Evolutionary conservation across 176 grass and related monocot species (phyloP), one percentile per base, ranked within the genome.

Genomic region (Ampelocalamus luodianensis): DNA sequence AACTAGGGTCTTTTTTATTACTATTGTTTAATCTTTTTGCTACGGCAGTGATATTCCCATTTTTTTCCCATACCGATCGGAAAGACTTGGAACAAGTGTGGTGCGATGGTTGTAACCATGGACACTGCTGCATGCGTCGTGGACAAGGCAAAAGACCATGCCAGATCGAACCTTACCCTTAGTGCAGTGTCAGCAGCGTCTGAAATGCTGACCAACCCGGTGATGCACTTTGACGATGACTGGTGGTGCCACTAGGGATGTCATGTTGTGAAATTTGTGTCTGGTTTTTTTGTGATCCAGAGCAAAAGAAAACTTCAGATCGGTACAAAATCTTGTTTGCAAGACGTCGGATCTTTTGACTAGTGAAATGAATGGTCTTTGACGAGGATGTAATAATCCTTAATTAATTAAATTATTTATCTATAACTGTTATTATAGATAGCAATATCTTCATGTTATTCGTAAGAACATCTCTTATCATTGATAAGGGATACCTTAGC

Each of bases 141-240:
- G 55, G 36, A 5, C 77, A 45, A 46, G 62, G 68, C 82, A 29
- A 39, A 49, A 20, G 11, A 38, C 4, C n/a, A 45, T 11, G 43
- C 34, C 54, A 16, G 88, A 46, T 62, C 79, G 73, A 87, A 83
- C 80, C 74, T 87, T 90, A 84, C 40, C 68, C 87, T 87, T 67
- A 86, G 67, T 39, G 80, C 76, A 18, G 20, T 80, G 89, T 79
- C 79, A 90, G 74, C 66, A 38, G 56, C 72, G 24, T 24, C 76
- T 14, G 66, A 14, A 65, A 24, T 55, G 73, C 79, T 79, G 89
- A 82, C 84, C 49, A 22, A 9, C 38, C 74, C 27, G 14, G 53
- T 63, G 76, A 80, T 43, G 26, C 68, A 1, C 48, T 74, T 80
- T 69, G 87, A 49, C 68, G 20, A 90, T 90, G 79, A 90, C 87